Percentiles rank a stretch among this genome's conserved stretches.
These are phyloP conservation scores for Paramecium bursaria DNA, from an alignment of 73 alveolate genomes.

Conservation along the genomic window DNA sequence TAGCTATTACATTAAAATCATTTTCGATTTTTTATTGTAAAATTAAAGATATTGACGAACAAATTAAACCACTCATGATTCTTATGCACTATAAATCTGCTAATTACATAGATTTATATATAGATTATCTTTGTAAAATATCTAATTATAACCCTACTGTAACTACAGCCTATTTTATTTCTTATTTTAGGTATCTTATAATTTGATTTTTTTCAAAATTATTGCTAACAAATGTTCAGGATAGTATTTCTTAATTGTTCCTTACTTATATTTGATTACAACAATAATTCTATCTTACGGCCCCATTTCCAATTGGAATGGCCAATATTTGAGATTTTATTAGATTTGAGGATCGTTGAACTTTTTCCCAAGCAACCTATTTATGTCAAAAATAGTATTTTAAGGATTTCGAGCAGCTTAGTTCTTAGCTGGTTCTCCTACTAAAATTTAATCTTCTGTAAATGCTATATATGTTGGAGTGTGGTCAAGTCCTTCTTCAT, in stretches of 20 bases:
- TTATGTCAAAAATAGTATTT: conserved; percentile 82
- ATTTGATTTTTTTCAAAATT: conserved; percentile 86
- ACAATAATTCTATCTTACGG: conserved; percentile 83
- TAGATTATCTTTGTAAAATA: conserved; percentile 83
- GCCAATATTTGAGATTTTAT: conserved; percentile 87
- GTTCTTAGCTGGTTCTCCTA: conserved; percentile 96
- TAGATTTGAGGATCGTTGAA: conserved; percentile 77
- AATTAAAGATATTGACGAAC: conserved; percentile 95
- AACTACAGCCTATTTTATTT: conserved; percentile 86
- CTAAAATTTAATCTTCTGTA: conserved; percentile 91
- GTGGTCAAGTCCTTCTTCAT: conserved; percentile 85
- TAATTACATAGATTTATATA: conserved; percentile 86
- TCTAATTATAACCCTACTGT: conserved; percentile 88
- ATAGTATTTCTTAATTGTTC: conserved; percentile 78
- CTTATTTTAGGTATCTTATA: conserved; percentile 80
- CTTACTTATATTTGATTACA: conserved; percentile 77
- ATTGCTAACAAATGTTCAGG: conserved; percentile 91
- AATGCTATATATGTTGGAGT: conserved; percentile 96
- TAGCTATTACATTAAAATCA: conserved; percentile 80
- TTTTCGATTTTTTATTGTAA: conserved; percentile 79
- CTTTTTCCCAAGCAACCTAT: conserved; percentile 85
- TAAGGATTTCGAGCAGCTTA: conserved; percentile 87
- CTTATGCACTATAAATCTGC: conserved; percentile 81
- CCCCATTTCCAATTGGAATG: conserved; percentile 85
- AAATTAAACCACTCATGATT: conserved; percentile 88